Conservation (phyloP, 164 flowering plant genomes). For the Pachysandra terminalis region DNA sequence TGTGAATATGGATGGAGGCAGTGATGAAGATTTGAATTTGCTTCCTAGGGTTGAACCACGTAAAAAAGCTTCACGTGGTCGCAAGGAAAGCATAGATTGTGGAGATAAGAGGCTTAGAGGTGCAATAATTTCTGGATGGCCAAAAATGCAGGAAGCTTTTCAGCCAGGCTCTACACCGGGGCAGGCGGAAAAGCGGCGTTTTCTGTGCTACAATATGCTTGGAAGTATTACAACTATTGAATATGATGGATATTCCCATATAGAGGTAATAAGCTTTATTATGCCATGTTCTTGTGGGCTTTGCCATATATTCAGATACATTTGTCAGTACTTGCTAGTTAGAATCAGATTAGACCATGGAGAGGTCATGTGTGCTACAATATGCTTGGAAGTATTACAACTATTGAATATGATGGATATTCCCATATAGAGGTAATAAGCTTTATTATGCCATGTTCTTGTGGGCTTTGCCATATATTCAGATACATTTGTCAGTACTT, state of each 20-base stretch:
- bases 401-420: slow-evolving; percentile 76
- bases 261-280: slow-evolving; percentile 56
- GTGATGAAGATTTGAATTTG: slow-evolving; percentile 31
- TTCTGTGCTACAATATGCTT: slow-evolving; percentile 93
- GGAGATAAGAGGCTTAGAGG: slow-evolving; percentile 29
- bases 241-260: slow-evolving; percentile 79
- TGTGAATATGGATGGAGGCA: slow-evolving; percentile 44
- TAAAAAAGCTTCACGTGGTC: slow-evolving; percentile 39
- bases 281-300: neutral
- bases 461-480: neutral
- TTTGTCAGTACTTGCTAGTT: neutral
- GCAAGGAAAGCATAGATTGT: slow-evolving; percentile 32
- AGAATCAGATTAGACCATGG: neutral
- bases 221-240: slow-evolving; percentile 83
- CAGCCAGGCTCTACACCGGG: slow-evolving; percentile 89
- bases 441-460: neutral
- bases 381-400: slow-evolving; percentile 88
- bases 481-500: neutral
- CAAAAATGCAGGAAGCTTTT: slow-evolving; percentile 80
- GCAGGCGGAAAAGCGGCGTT: slow-evolving; percentile 70
- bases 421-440: slow-evolving; percentile 82
- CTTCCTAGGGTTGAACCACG: slow-evolving; percentile 39
- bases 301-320: neutral
- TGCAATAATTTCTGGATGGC: slow-evolving; percentile 19
- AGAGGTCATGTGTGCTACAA: slow-evolving; percentile 45